A percentile compares a stretch with the other conserved stretches of the same genome.
Conservation (phyloP, 1,139 yeast species). For the Yamadazyma jaroonii region DNA sequence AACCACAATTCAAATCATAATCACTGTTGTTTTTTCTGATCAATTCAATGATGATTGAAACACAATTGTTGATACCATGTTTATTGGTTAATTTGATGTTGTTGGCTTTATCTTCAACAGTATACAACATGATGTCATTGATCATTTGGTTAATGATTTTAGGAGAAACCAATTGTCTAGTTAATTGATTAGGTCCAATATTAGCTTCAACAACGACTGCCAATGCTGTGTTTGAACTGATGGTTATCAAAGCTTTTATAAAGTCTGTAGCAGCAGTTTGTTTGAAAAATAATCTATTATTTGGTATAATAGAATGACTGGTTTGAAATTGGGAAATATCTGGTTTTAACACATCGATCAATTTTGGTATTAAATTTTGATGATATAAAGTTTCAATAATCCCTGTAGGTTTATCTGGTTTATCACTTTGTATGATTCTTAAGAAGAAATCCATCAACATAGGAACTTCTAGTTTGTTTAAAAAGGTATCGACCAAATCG, state of each 20-base stretch:
- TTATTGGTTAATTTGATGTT: slow-evolving; percentile 30
- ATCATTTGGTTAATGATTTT: slow-evolving; percentile 35
- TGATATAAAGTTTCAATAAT: slow-evolving; percentile 51
- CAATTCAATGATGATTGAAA: slow-evolving; percentile 45
- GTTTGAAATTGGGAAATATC: slow-evolving; percentile 32
- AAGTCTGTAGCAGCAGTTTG: slow-evolving; percentile 97
- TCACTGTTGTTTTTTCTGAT: slow-evolving; percentile 49
- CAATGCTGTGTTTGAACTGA: slow-evolving; percentile 68
- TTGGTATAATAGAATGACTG: slow-evolving; percentile 23
- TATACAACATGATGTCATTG: slow-evolving; percentile 39
- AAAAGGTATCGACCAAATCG: slow-evolving; percentile 51
- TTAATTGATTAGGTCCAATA: slow-evolving; percentile 47
- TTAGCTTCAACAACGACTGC: slow-evolving; percentile 47
- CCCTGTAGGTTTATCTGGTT: slow-evolving; percentile 63
- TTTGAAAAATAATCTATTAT: slow-evolving; percentile 48
- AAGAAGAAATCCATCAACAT: slow-evolving; percentile 56
- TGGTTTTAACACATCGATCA: slow-evolving; percentile 50
- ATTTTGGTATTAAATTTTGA: slow-evolving; percentile 51
- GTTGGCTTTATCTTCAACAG: slow-evolving; percentile 14
- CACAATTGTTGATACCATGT: slow-evolving; percentile 48
- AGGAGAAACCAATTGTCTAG: slow-evolving; percentile 44
- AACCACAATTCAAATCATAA: slow-evolving; percentile 45
- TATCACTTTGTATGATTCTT: slow-evolving; percentile 63
- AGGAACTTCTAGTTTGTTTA: slow-evolving; percentile 56
- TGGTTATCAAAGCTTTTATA: slow-evolving; percentile 86